Base-by-base conservation (phyloP, 2,329 filamentous ascomycete genomes). In the Hypoxylon sp. region DNA sequence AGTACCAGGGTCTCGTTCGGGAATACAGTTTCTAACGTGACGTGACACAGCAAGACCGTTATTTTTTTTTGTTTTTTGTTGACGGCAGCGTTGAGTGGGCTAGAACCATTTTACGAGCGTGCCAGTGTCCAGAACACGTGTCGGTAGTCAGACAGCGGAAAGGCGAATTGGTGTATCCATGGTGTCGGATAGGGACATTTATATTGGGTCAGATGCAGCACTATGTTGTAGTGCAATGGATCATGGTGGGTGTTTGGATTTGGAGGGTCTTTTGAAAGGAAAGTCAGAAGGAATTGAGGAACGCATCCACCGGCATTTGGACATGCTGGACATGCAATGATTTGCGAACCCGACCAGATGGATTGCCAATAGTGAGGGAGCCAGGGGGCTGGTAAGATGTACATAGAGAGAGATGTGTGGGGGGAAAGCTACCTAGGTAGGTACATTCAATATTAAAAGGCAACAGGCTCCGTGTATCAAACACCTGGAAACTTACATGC, bases 361-460 rank as follows among this genome's bases (percentile, higher is more conserved):
- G 67, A 30, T 61, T 61, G 50, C 67, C 60, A 69, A 65, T 69
- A 45, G 60, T 54, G 53, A 64, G 38, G 9, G 64, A 67, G 64
- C 67, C 67, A 64, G 53, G 64, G 67, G 60, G 46, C 53, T 54
- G 67, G 67, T 58, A 61, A n/a, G n/a, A n/a, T n/a, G n/a, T n/a
- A n/a, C n/a, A n/a, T n/a, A n/a, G n/a, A n/a, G 28, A 64, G 61
- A 44, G 54, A 32, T 58, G 42, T 55, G 56, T 67, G 61, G 59
- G 63, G 49, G 56, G 44, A 14, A 58, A 33, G 28, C 48, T 3
- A 26, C 3, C 24, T 26, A 26, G 24, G n/a, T n/a, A 26, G 40
- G 44, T 58, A 49, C 61, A 49, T 42, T 36, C n/a, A 46, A 45
- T 28, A 18, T 30, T 16, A 45, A 28, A 42, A 42, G 18, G 36